phyloP scores from a whole-genome alignment of 2,329 filamentous ascomycete species.

The Trichoderma asperellum region DNA sequence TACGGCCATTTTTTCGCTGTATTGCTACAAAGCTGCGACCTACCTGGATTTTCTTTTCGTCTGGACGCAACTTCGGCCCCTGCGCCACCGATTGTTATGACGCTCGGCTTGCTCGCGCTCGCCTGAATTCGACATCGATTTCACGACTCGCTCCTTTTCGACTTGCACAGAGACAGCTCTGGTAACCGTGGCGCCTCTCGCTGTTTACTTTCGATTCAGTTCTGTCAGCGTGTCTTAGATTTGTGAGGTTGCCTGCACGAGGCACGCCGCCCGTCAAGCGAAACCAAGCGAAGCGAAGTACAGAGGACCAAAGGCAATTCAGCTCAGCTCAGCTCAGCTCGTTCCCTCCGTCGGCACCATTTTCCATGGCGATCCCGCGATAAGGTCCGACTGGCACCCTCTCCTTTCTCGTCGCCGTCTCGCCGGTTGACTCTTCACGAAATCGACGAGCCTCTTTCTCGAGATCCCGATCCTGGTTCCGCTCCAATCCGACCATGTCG shows the following conservation, averaged over 20 bases:
- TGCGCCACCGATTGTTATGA: conserved; percentile 17
- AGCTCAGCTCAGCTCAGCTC: neutral
- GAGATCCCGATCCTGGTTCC: neutral
- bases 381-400: conserved; percentile 23
- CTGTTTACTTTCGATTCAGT: neutral
- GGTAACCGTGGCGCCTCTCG: neutral
- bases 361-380: conserved; percentile 28
- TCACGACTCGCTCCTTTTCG: neutral
- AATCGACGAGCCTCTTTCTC: neutral
- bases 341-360: neutral
- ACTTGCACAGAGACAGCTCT: neutral
- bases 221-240: conserved; percentile 6
- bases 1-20: neutral
- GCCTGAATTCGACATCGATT: neutral
- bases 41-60: neutral
- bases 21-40: neutral
- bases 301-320: neutral
- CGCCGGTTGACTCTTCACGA: conserved; percentile 8
- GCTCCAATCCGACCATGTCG: conserved; percentile 8
- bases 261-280: neutral
- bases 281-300: neutral
- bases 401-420: conserved; percentile 26
- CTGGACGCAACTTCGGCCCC: neutral
- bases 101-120: neutral
- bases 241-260: neutral